phyloP scores from a whole-genome alignment of 352 stramenopile species.

The Globisporangium echinulatum region DNA sequence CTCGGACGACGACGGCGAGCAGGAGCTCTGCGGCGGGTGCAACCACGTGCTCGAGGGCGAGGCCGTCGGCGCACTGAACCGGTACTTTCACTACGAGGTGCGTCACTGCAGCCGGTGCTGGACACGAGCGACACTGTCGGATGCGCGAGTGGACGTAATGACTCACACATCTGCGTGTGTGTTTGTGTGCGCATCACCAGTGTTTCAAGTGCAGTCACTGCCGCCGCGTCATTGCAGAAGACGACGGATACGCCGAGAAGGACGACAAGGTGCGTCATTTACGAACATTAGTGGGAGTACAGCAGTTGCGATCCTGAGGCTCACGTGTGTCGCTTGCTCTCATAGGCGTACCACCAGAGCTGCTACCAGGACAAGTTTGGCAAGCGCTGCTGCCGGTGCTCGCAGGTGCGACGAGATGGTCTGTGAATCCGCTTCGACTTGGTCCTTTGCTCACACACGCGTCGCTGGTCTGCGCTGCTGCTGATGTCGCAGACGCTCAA shows the following conservation, averaged over 20 bases:
- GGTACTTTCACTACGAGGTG: conserved; percentile 81
- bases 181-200: conserved; percentile 10
- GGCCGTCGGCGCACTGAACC: conserved; percentile 69
- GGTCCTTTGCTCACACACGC: too few species aligned
- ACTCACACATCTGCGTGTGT: neutral
- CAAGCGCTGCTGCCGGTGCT: conserved; percentile 76
- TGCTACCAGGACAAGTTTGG: conserved; percentile 76
- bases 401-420: conserved; percentile 25
- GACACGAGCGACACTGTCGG: too few species aligned
- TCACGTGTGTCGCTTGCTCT: neutral
- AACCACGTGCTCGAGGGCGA: conserved; percentile 66
- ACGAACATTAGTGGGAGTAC: too few species aligned
- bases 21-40: conserved; percentile 66
- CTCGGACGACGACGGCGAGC: conserved; percentile 64
- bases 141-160: too few species aligned
- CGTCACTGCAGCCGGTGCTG: neutral
- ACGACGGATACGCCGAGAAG: conserved; percentile 80
- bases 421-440: too few species aligned
- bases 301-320: neutral
- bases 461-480: neutral
- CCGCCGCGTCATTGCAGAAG: conserved; percentile 58
- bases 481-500: conserved; percentile 46
- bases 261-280: conserved; percentile 45
- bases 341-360: conserved; percentile 66
- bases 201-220: conserved; percentile 84